Base-by-base conservation (phyloP, 1,284 basidiomycete species). In the Rhodotorula sp. region DNA sequence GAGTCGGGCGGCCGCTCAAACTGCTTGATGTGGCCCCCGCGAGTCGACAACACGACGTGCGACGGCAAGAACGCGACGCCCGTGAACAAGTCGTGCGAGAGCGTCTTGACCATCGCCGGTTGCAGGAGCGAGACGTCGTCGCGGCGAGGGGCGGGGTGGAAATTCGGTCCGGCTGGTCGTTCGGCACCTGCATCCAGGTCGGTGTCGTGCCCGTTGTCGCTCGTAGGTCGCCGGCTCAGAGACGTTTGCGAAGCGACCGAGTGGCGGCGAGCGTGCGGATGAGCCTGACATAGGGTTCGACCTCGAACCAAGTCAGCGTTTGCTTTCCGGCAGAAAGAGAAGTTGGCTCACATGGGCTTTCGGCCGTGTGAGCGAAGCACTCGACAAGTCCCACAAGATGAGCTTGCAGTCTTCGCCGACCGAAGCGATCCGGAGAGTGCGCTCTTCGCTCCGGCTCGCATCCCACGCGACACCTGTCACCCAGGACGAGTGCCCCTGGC, bases 401-500 rank as follows among this genome's bases (percentile, higher is more conserved):
- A 97, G 80, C 80, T 94, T 94, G 80, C 94, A 95, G 79, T 97
- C 94, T 81, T 97, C 93, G 43, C 93, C 94, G 1, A 96, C 92
- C 77, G 91, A 93, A 3, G 90, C 92, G 78, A 97, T 96, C 31
- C 80, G 71, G 64, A 74, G 69, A 62, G 76, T 74, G 58, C 92
- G 86, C 34, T 90, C 91, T 76, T 95, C 92, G 77, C 90, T 91
- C 31, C 90, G 87, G 64, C 88, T 85, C 20, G 91, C 89, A 81
- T 99, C 97, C 80, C 97, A 99, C 0, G 91, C 90, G 15, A 98
- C 86, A 4, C 88, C 86, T 0, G 92, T 91, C 7, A 99, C 91
- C 79, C 97, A 98, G 2, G 92, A 95, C 0, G 92, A 91, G 80
- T 99, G 96, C 0, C 96, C 97, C 82, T 97, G 94, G 83, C 95